A percentile compares a stretch with the other conserved stretches of the same genome.
phyloP scores from a whole-genome alignment of 176 grass and related monocot species.

The Avena eriantha region DNA sequence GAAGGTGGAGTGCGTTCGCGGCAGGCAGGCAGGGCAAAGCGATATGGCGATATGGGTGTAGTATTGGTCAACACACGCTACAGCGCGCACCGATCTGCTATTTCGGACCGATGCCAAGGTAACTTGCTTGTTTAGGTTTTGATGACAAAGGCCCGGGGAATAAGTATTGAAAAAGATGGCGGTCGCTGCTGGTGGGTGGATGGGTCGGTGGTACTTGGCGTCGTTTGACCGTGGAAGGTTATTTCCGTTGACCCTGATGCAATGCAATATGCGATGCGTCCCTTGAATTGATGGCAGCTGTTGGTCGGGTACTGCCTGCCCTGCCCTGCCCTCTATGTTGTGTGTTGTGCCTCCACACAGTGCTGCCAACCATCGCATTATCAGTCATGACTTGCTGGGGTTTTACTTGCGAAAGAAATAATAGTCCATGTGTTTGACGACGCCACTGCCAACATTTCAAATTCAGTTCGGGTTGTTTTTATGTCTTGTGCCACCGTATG shows the following conservation, averaged over 20 bases:
- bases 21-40: no score
- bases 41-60: no score
- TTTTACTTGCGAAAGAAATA: no score
- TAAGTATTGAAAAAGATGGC: neutral
- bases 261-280: neutral
- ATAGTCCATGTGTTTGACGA: no score
- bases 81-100: neutral
- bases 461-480: no score
- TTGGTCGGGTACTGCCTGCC: neutral
- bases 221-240: neutral
- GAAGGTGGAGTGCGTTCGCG: neutral
- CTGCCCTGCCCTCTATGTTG: no score
- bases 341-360: neutral
- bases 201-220: neutral
- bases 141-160: neutral
- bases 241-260: neutral
- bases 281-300: neutral
- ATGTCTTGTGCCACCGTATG: no score
- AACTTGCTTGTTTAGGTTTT: neutral
- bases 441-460: no score
- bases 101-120: neutral
- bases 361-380: no score
- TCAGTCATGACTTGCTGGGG: no score
- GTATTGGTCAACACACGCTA: no score
- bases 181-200: neutral